phyloP scores from a whole-genome alignment of 2,329 filamentous ascomycete species.

The Aureobasidium sp. region DNA sequence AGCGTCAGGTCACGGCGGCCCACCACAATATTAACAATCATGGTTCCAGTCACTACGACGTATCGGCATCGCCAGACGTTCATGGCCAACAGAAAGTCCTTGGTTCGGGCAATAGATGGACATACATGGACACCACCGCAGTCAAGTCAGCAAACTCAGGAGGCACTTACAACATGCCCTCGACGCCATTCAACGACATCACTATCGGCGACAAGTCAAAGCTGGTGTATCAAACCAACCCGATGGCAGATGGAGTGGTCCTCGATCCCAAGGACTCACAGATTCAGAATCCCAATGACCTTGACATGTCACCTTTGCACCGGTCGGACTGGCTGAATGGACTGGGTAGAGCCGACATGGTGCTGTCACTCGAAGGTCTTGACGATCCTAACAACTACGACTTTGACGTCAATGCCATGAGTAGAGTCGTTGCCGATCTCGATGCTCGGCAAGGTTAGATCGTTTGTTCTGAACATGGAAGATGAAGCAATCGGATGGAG shows the following conservation, averaged over 20 bases:
- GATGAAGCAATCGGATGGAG: neutral
- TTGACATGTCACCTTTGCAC: neutral
- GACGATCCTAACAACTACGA: neutral
- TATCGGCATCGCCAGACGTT: neutral
- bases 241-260: neutral
- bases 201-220: neutral
- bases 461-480: neutral
- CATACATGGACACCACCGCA: constrained; percentile 37
- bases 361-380: neutral
- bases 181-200: constrained; percentile 39
- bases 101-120: neutral
- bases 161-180: neutral
- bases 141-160: neutral
- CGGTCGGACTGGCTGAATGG: constrained; percentile 41
- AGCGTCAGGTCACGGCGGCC: neutral
- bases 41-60: too few species aligned
- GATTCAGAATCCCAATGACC: neutral
- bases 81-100: neutral
- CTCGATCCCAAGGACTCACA: neutral
- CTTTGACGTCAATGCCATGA: constrained; percentile 4
- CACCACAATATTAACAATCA: neutral
- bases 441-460: neutral
- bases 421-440: neutral
- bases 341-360: constrained; percentile 7
- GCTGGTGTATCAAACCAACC: neutral